Evolutionary conservation across 139 green algal genomes (phyloP).

Genomic region (Ulvella scutata): DNA sequence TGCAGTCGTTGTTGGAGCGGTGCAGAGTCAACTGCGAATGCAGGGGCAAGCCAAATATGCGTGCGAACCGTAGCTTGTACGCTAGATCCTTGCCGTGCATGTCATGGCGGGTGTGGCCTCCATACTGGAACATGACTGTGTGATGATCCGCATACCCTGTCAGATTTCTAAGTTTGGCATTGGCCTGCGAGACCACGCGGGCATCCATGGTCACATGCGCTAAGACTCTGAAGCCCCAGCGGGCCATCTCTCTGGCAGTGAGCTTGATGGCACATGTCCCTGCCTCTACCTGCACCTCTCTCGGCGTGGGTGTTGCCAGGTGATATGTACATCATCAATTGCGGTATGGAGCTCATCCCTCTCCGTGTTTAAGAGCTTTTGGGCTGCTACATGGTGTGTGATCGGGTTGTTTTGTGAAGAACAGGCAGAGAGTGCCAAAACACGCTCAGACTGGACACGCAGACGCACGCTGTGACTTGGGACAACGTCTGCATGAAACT

Average conservation of each 20-base stretch:
- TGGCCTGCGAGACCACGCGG: background rate
- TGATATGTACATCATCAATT: too few species aligned
- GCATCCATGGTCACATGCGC: background rate
- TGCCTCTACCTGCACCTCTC: background rate
- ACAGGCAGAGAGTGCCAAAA: too few species aligned
- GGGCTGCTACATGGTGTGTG: too few species aligned
- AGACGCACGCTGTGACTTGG: background rate
- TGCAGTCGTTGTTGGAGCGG: constrained; percentile 2
- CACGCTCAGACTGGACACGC: too few species aligned
- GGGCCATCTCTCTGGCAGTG: background rate
- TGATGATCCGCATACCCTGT: background rate
- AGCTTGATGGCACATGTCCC: background rate
- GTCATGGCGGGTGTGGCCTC: background rate
- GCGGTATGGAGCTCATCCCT: too few species aligned
- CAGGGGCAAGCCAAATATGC: background rate
- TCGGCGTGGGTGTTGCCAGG: too few species aligned
- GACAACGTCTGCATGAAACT: background rate
- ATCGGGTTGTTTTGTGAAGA: too few species aligned
- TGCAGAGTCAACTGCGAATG: background rate
- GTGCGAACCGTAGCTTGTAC: background rate
- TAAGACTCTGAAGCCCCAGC: background rate
- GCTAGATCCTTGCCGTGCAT: background rate
- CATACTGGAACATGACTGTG: background rate
- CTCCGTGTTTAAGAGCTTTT: too few species aligned
- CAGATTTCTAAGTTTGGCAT: background rate